Evolutionary conservation across 495 filamentous ascomycete species (phyloP), one percentile per base, ranked within the genome.

Genomic region (Penicillium cinerascens): DNA sequence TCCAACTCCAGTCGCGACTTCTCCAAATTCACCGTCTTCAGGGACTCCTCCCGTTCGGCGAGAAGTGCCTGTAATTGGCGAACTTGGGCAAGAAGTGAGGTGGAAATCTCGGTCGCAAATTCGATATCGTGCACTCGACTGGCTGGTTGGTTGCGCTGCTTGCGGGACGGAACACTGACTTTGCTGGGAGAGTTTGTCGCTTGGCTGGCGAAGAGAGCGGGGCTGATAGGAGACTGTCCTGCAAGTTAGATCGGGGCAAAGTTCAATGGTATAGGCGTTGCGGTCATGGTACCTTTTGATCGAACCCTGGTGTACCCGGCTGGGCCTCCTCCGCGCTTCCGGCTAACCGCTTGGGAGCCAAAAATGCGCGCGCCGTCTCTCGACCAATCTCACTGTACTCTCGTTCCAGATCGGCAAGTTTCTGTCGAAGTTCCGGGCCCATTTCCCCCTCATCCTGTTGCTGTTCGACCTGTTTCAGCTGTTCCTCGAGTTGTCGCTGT

Each of bases 381-480:
- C 86, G 81, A 26, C 91, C 91, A 41, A 97, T 89, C 55, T 97
- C 93, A 68, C 93, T 93, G 68, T 95, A 97, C 55, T 97, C 95
- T 66, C 82, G 87, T 64, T 98, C 93, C 60, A 97, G 78, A 49
- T 95, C 92, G 9, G 82, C 78, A 25, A 98, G 75, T 66, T 87
- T 91, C 68, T 87, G 84, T 13, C 87, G 84, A 60, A 97, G 68
- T 46, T 96, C 92, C 2, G 88, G 86, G 7, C 84, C 86, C 49
- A 97, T 86, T 55, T 95, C 88, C n/a, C 82, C 77, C 40, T 91
- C 87, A 56, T 83, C 80, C 62, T 93, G 80, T 56, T 89, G 78
- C 58, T 82, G 83, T 59, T 95, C 88, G 0, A 97, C 83, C 56
- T 96, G 93, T 58, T 84, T 85, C 54, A 98, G 71, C 57, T 86